Evolutionary conservation across 2,329 filamentous ascomycete species (phyloP).

Genomic region (Nemania sp.): DNA sequence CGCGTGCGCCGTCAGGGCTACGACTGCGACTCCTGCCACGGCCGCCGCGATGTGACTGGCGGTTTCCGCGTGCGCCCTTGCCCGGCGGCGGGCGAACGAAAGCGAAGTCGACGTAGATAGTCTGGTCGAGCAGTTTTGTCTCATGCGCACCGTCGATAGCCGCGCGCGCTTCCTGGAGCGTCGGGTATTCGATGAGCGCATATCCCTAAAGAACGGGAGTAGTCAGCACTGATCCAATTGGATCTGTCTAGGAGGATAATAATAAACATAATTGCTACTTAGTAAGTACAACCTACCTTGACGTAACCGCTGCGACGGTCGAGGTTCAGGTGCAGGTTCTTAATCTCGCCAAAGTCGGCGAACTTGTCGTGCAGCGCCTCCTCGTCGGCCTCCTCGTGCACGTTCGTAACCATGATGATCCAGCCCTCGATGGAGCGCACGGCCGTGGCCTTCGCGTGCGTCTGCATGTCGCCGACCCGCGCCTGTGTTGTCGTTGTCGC

Average conservation of each 20-base stretch:
- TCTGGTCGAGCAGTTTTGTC: slow-evolving; percentile 79
- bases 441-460: slow-evolving; percentile 72
- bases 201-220: slow-evolving; percentile 64
- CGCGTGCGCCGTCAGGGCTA: slow-evolving; percentile 45
- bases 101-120: slow-evolving; percentile 78
- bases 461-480: slow-evolving; percentile 69
- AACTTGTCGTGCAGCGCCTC: slow-evolving; percentile 82
- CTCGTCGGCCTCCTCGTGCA: slow-evolving; percentile 85
- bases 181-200: slow-evolving; percentile 82
- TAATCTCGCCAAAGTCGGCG: slow-evolving; percentile 82
- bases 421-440: slow-evolving; percentile 88
- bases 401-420: slow-evolving; percentile 85
- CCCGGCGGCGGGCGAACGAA: slow-evolving; percentile 78
- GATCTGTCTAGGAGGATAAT: too few relatives aligned
- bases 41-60: slow-evolving; percentile 44
- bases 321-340: slow-evolving; percentile 82
- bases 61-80: slow-evolving; percentile 51
- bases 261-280: neutral
- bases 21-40: slow-evolving; percentile 51
- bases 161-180: slow-evolving; percentile 76
- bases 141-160: slow-evolving; percentile 80
- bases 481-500: slow-evolving; percentile 37
- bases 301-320: slow-evolving; percentile 84
- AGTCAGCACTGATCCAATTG: neutral
- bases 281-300: slow-evolving; percentile 60